A percentile compares a stretch with the other conserved stretches of the same genome.
These are phyloP conservation scores for Fusarium udum DNA, from an alignment of 2,329 filamentous ascomycete species.

Conservation along the genomic window DNA sequence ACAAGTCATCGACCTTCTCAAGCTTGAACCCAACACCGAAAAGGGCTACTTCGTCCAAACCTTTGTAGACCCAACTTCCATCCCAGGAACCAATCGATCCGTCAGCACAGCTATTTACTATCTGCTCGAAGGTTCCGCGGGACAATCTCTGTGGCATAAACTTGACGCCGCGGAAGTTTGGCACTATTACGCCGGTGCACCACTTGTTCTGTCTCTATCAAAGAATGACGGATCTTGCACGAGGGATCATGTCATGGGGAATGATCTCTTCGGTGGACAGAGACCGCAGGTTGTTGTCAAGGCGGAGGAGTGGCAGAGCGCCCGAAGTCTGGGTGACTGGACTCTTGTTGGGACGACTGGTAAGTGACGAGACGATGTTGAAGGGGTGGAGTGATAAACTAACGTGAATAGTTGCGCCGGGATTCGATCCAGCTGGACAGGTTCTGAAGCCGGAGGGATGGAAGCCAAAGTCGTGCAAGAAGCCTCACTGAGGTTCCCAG, in stretches of 20 bases:
- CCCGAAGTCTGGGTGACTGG: conserved; percentile 10
- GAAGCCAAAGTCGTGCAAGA: conserved; percentile 18
- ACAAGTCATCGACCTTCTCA: conserved; percentile 55
- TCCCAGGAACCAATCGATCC: conserved; percentile 48
- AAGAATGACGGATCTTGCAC: conserved; percentile 51
- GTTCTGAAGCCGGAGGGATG: conserved; percentile 19
- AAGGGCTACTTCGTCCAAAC: conserved; percentile 61
- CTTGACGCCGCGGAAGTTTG: conserved; percentile 59
- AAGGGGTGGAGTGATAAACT: not conserved
- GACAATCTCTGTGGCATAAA: conserved; percentile 61
- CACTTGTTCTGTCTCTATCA: conserved; percentile 57
- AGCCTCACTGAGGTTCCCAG: not conserved
- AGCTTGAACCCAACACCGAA: conserved; percentile 56
- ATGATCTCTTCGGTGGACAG: conserved; percentile 3
- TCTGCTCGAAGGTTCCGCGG: conserved; percentile 55
- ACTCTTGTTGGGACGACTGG: conserved; percentile 31
- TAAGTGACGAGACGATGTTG: not conserved
- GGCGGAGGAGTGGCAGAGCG: conserved; percentile 19
- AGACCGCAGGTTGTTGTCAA: conserved; percentile 21
- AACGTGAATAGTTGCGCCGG: conserved; percentile 14
- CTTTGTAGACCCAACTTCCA: conserved; percentile 51
- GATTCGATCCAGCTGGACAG: conserved; percentile 9
- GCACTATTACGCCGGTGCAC: conserved; percentile 65
- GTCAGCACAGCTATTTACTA: conserved; percentile 63
- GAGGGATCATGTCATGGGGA: conserved; percentile 12